These are phyloP conservation scores for Suillus sp. DNA, from an alignment of 768 basidiomycete genomes.

Conservation along the genomic window DNA sequence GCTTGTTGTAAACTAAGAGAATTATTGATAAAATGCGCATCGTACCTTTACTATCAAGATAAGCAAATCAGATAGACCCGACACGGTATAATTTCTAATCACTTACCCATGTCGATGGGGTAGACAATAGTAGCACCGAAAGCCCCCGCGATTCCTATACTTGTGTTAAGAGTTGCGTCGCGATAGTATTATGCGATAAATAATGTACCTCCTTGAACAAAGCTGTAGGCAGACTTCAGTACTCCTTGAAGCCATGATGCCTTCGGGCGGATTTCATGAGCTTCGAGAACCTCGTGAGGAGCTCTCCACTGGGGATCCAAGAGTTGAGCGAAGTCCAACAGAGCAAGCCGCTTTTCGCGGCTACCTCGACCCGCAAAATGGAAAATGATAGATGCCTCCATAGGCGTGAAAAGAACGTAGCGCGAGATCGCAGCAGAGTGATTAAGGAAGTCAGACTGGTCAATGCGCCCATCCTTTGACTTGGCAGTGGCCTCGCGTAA, in stretches of 20 bases:
- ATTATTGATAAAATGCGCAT: constrained; percentile 11
- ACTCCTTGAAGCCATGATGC: constrained; percentile 56
- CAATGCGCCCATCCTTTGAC: constrained; percentile 94
- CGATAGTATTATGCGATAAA: background rate
- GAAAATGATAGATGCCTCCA: constrained; percentile 98
- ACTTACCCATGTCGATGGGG: constrained; percentile 90
- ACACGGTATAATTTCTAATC: constrained; percentile 5
- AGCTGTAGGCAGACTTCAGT: constrained; percentile 79
- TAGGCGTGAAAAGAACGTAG: constrained; percentile 94
- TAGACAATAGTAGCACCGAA: constrained; percentile 98
- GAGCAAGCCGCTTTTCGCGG: constrained; percentile 67
- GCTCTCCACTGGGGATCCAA: constrained; percentile 88
- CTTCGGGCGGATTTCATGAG: constrained; percentile 30
- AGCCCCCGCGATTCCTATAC: constrained; percentile 82
- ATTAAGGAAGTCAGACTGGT: constrained; percentile 93
- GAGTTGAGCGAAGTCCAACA: constrained; percentile 91
- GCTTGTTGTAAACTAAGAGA: background rate
- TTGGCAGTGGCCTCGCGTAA: constrained; percentile 88
- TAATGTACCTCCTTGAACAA: constrained; percentile 75
- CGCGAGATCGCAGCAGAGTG: constrained; percentile 84
- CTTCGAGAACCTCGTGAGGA: constrained; percentile 57
- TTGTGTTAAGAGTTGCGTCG: constrained; percentile 20
- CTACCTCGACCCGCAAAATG: constrained; percentile 92
- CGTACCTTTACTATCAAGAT: constrained; percentile 68
- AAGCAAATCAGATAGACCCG: constrained; percentile 15